A percentile compares a stretch with the other conserved stretches of the same genome.
phyloP scores from a whole-genome alignment of 2,329 filamentous ascomycete genomes.

The Fusarium veterinarium region DNA sequence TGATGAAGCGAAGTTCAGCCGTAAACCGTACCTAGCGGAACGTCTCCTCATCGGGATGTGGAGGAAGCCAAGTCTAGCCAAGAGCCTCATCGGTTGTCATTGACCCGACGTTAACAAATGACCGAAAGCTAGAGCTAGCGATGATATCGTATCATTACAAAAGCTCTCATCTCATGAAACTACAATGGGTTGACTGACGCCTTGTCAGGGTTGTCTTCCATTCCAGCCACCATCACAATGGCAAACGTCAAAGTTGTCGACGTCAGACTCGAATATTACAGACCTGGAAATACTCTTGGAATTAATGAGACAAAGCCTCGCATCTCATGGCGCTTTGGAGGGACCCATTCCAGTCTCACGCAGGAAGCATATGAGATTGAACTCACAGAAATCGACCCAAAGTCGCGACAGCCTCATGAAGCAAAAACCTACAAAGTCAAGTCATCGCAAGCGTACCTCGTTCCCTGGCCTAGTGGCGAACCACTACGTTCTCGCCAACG shows the following conservation, averaged over 20 bases:
- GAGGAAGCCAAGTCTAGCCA: not conserved
- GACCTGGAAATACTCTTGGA: not conserved
- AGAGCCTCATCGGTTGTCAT: not conserved
- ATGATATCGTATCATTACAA: not conserved
- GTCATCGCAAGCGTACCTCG: not conserved
- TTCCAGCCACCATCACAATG: not conserved
- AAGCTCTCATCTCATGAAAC: not conserved
- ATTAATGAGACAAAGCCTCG: not conserved
- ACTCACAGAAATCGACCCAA: rapidly evolving
- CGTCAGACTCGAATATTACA: not conserved
- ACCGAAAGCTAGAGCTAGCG: rapidly evolving
- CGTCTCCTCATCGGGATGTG: not conserved
- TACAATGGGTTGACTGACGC: not conserved
- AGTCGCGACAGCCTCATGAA: not conserved
- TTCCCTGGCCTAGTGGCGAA: not conserved
- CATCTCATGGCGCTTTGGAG: not conserved
- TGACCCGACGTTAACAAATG: not conserved
- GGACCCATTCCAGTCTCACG: too few relatives aligned
- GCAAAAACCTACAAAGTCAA: not conserved
- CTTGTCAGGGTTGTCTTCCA: not conserved
- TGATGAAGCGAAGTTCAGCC: not conserved
- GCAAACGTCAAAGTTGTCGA: not conserved
- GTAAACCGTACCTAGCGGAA: not conserved
- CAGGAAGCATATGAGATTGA: not conserved
- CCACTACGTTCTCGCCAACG: not conserved